Conservation (phyloP, 139 green algal genomes). For the Chloropicon primus region DNA sequence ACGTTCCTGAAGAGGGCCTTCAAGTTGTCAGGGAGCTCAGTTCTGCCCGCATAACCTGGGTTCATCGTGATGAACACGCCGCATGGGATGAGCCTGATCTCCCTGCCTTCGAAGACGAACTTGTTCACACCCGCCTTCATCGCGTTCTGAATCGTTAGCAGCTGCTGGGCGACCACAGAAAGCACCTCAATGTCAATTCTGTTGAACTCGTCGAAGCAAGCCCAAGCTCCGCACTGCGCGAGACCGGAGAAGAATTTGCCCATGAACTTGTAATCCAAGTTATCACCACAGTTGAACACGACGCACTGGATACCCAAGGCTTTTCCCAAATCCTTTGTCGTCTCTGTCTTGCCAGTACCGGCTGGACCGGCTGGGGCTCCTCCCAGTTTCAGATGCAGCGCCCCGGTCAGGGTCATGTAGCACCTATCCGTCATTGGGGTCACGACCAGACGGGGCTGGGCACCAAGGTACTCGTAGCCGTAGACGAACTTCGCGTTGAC, state of each 20-base stretch:
- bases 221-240: constrained; percentile 68
- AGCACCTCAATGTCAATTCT: constrained; percentile 77
- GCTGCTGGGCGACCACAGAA: constrained; percentile 72
- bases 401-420: constrained; percentile 76
- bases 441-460: constrained; percentile 64
- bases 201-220: constrained; percentile 86
- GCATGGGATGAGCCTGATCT: constrained; percentile 58
- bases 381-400: constrained; percentile 73
- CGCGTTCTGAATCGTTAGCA: constrained; percentile 61
- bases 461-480: constrained; percentile 78
- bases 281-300: constrained; percentile 86
- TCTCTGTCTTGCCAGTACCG: constrained; percentile 77
- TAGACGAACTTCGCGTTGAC: constrained; percentile 62
- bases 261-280: constrained; percentile 72
- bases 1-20: constrained; percentile 73
- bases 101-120: constrained; percentile 74
- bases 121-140: constrained; percentile 40
- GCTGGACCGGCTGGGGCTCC: constrained; percentile 66
- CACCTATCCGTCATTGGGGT: constrained; percentile 78
- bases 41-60: constrained; percentile 68
- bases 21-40: constrained; percentile 71
- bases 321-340: constrained; percentile 77
- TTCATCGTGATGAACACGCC: constrained; percentile 88
- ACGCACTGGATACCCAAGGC: constrained; percentile 72
- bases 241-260: constrained; percentile 75